These are phyloP conservation scores for Lasiodiplodia theobromae DNA, from an alignment of 2,329 filamentous ascomycete species.

Conservation along the genomic window DNA sequence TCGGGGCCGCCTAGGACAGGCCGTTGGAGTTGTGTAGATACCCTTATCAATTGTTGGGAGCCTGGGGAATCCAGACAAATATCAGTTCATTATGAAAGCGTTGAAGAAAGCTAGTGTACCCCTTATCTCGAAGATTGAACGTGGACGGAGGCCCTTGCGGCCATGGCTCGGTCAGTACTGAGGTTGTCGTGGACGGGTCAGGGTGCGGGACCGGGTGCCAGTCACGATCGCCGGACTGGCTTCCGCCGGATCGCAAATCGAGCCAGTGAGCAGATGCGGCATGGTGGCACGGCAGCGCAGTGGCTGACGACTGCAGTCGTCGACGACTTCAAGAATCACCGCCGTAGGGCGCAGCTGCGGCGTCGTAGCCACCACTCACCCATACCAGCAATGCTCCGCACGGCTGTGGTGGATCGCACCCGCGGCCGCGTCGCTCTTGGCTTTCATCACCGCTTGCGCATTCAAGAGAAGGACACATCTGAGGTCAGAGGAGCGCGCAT, in stretches of 20 bases:
- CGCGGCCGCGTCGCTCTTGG: neutral
- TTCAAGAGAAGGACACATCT: neutral
- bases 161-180: neutral
- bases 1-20: constrained; percentile 2
- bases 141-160: too few relatives aligned
- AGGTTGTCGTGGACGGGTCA: neutral
- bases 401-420: neutral
- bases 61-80: neutral
- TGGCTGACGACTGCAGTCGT: neutral
- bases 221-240: neutral
- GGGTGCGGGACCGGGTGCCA: neutral
- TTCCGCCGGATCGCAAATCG: neutral
- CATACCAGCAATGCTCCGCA: neutral
- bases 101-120: neutral
- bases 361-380: neutral
- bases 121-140: too few relatives aligned
- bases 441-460: constrained; percentile 4
- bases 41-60: constrained; percentile 27
- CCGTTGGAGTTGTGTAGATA: constrained; percentile 24
- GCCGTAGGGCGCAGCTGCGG: too few relatives aligned
- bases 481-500: constrained; percentile 12
- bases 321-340: neutral
- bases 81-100: neutral
- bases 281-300: constrained; percentile 17
- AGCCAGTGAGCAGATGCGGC: neutral